Percentiles rank a stretch among this genome's conserved stretches.
phyloP scores from a whole-genome alignment of 2,329 filamentous ascomycete species.

The Thielaviopsis populi region DNA sequence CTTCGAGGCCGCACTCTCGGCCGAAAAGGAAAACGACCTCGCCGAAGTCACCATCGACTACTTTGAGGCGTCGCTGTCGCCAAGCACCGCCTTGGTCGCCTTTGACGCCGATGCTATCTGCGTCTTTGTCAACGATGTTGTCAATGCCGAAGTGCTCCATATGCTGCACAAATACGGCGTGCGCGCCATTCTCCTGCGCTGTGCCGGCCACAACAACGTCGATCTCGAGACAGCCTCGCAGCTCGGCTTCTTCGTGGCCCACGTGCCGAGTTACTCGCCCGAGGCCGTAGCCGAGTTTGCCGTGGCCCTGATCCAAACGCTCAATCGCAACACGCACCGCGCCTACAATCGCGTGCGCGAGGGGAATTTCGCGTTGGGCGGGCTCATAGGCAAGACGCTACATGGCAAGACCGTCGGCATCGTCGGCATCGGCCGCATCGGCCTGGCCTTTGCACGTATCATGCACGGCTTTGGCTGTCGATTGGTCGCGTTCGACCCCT shows the following conservation, averaged over 20 bases:
- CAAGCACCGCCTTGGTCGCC: constrained; percentile 41
- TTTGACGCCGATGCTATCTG: constrained; percentile 42
- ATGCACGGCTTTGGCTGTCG: constrained; percentile 50
- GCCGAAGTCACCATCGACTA: constrained; percentile 35
- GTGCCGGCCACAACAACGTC: constrained; percentile 54
- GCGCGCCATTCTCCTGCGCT: constrained; percentile 46
- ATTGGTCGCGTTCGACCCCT: constrained; percentile 47
- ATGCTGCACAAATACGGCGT: constrained; percentile 36
- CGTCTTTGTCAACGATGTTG: constrained; percentile 52
- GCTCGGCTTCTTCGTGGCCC: constrained; percentile 45
- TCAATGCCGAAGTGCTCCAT: constrained; percentile 36
- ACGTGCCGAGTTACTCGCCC: constrained; percentile 53
- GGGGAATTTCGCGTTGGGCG: constrained; percentile 52
- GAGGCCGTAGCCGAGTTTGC: constrained; percentile 57
- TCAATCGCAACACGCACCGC: constrained; percentile 52
- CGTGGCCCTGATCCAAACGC: constrained; percentile 50
- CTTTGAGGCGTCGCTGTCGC: constrained; percentile 41
- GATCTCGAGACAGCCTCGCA: constrained; percentile 40
- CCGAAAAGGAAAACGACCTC: constrained; percentile 22
- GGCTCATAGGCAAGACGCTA: constrained; percentile 46
- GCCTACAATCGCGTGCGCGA: constrained; percentile 54
- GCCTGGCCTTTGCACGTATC: constrained; percentile 45
- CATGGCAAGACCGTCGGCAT: constrained; percentile 51
- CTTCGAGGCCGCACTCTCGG: constrained; percentile 30
- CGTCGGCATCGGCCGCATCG: constrained; percentile 50